Evolutionary conservation across 805 yeast genomes (phyloP).

Genomic region (Debaryomyces maramus): DNA sequence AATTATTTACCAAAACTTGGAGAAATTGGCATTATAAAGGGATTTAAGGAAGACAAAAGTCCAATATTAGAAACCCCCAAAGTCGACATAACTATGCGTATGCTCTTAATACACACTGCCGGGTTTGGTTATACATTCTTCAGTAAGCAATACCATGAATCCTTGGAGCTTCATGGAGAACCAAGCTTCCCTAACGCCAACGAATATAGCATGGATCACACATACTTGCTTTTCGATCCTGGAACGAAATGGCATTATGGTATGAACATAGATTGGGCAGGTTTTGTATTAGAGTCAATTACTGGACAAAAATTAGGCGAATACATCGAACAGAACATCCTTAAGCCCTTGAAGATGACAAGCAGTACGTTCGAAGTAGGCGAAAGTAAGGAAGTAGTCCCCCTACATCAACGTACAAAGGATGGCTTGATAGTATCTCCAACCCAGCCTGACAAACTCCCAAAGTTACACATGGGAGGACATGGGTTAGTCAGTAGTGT

Average conservation of each 20-base stretch:
- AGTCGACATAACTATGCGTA: conserved; percentile 31
- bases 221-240: conserved; percentile 32
- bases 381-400: conserved; percentile 15
- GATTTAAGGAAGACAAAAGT: conserved; percentile 14
- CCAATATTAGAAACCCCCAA: conserved; percentile 21
- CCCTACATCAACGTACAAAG: conserved; percentile 10
- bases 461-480: conserved; percentile 39
- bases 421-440: conserved; percentile 1
- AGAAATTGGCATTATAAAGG: conserved; percentile 20
- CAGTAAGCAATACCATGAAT: conserved; percentile 15
- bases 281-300: conserved; percentile 27
- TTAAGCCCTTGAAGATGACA: conserved; percentile 27
- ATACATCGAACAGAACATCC: conserved; percentile 25
- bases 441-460: conserved; percentile 14
- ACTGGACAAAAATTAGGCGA: conserved; percentile 27
- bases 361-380: conserved; percentile 19
- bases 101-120: conserved; percentile 37
- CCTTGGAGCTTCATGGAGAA: conserved; percentile 3
- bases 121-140: conserved; percentile 39
- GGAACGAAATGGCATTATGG: conserved; percentile 39
- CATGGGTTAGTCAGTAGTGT: conserved; percentile 44
- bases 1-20: conserved; percentile 28
- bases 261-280: conserved; percentile 37
- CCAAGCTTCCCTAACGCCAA: conserved; percentile 4
- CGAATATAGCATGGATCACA: conserved; percentile 18